A percentile compares a stretch with the other conserved stretches of the same genome.
These are phyloP conservation scores for Oryza officinalis DNA, from an alignment of 176 grass and related monocot species.

Conservation along the genomic window DNA sequence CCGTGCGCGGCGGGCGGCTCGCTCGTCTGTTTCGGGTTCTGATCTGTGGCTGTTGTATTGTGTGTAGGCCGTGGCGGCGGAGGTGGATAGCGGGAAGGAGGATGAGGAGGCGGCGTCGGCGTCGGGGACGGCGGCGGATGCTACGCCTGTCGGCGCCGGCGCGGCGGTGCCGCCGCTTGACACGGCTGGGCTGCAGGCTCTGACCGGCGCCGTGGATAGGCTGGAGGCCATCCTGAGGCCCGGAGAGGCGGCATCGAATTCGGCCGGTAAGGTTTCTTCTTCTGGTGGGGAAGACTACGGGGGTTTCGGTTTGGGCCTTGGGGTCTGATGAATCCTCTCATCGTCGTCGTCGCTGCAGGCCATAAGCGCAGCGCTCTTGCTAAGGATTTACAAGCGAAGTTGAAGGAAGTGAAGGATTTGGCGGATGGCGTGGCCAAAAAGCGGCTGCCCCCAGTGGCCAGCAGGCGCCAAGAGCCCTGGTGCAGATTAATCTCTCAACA, in stretches of 20 bases:
- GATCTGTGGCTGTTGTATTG: slow-evolving; percentile 25
- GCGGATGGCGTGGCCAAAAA: slow-evolving; percentile 42
- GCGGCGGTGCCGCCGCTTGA: slow-evolving; percentile 11
- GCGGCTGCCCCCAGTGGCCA: not conserved
- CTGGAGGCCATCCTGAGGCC: slow-evolving; percentile 48
- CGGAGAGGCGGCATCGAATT: slow-evolving; percentile 30
- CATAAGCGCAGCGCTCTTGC: slow-evolving; percentile 24
- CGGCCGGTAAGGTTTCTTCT: slow-evolving; percentile 17
- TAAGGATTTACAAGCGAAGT: slow-evolving; percentile 44
- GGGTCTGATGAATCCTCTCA: not conserved
- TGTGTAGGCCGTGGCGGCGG: slow-evolving; percentile 14
- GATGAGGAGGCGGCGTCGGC: not conserved
- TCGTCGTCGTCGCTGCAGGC: slow-evolving; percentile 11
- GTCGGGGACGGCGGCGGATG: not conserved
- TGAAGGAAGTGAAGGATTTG: not conserved
- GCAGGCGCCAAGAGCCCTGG: slow-evolving; percentile 51
- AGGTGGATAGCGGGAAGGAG: slow-evolving; percentile 18
- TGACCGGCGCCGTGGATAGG: slow-evolving; percentile 54
- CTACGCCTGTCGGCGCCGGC: not conserved
- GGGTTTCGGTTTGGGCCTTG: not conserved
- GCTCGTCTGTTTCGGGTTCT: not conserved
- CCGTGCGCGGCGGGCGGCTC: not conserved
- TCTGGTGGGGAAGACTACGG: not conserved
- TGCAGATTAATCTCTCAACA: slow-evolving; percentile 72
- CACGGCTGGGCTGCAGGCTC: slow-evolving; percentile 46